Evolutionary conservation across 2,329 filamentous ascomycete genomes (phyloP).

Genomic region (Pseudomassariella vexata): DNA sequence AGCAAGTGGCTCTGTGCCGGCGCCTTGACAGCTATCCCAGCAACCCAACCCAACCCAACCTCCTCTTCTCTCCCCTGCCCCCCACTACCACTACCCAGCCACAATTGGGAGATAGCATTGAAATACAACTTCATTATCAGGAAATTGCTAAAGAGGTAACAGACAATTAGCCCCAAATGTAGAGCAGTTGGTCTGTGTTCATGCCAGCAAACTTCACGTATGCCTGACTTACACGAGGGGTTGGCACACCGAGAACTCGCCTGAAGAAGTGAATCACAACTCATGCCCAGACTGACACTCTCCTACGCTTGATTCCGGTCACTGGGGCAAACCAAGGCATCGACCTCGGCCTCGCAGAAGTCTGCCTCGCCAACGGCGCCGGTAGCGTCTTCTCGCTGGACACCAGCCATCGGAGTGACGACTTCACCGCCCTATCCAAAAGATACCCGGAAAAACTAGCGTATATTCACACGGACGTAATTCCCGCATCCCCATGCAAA

Average conservation of each 20-base stretch:
- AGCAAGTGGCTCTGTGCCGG: conserved; percentile 3
- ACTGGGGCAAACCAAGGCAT: conserved; percentile 39
- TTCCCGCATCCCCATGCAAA: conserved; percentile 31
- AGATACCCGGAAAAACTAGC: conserved; percentile 33
- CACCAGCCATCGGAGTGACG: conserved; percentile 28
- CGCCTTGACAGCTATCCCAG: conserved; percentile 14
- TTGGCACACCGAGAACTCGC: too few relatives aligned
- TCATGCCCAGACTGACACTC: neutral
- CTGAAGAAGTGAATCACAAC: too few relatives aligned
- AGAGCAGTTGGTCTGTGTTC: too few relatives aligned
- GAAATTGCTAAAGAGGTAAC: conserved; percentile 15
- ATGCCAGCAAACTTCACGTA: too few relatives aligned
- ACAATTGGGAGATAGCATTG: conserved; percentile 29
- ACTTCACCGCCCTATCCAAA: conserved; percentile 31
- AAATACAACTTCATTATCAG: conserved; percentile 32
- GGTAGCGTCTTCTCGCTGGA: conserved; percentile 33
- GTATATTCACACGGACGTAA: conserved; percentile 41
- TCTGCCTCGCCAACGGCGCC: conserved; percentile 38
- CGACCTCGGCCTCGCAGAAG: conserved; percentile 38
- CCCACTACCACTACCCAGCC: too few relatives aligned
- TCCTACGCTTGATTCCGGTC: conserved; percentile 15
- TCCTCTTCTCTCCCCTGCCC: conserved; percentile 26
- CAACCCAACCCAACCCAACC: too few relatives aligned
- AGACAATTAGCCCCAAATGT: too few relatives aligned
- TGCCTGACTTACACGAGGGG: too few relatives aligned